Evolutionary conservation across 768 basidiomycete species (phyloP).

Genomic region (Amanita molliuscula): DNA sequence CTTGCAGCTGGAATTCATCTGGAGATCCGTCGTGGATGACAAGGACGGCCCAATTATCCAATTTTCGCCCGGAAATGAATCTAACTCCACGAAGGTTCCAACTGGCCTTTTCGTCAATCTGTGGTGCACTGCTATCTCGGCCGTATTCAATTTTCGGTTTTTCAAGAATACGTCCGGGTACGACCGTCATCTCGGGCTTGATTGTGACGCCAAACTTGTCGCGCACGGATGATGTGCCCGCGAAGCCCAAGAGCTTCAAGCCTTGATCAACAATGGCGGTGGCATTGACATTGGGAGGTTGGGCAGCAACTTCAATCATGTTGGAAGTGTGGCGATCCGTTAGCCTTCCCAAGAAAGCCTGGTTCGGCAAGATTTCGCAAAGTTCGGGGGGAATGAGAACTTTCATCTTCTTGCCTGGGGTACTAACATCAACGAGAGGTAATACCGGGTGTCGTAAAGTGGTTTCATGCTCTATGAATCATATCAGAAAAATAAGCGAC

Average conservation of each 20-base stretch:
- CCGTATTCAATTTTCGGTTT: slow-evolving; percentile 57
- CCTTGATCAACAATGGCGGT: slow-evolving; percentile 50
- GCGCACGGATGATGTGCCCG: slow-evolving; percentile 28
- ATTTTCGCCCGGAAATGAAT: slow-evolving; percentile 45
- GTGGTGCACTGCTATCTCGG: slow-evolving; percentile 18
- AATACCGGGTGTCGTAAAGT: slow-evolving; percentile 37
- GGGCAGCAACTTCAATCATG: slow-evolving; percentile 68
- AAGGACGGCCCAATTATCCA: slow-evolving; percentile 61
- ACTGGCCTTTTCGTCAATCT: slow-evolving; percentile 45
- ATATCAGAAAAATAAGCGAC: slow-evolving; percentile 4
- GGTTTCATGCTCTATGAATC: slow-evolving; percentile 46
- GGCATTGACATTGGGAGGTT: slow-evolving; percentile 63
- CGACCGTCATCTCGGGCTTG: slow-evolving; percentile 50
- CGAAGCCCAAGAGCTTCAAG: slow-evolving; percentile 50
- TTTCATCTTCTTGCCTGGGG: slow-evolving; percentile 26
- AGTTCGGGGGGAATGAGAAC: slow-evolving; percentile 60
- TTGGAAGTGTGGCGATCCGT: slow-evolving; percentile 55
- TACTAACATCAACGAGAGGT: slow-evolving; percentile 46
- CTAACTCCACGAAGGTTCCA: slow-evolving; percentile 69
- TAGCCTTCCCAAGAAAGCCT: slow-evolving; percentile 62
- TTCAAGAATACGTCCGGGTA: slow-evolving; percentile 61
- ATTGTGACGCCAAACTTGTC: slow-evolving; percentile 54
- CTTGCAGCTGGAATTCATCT: slow-evolving; percentile 54
- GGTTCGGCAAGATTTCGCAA: slow-evolving; percentile 60
- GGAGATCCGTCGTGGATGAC: slow-evolving; percentile 51